These are phyloP conservation scores for Filobasidium wieringae DNA, from an alignment of 768 basidiomycete species.

Conservation along the genomic window DNA sequence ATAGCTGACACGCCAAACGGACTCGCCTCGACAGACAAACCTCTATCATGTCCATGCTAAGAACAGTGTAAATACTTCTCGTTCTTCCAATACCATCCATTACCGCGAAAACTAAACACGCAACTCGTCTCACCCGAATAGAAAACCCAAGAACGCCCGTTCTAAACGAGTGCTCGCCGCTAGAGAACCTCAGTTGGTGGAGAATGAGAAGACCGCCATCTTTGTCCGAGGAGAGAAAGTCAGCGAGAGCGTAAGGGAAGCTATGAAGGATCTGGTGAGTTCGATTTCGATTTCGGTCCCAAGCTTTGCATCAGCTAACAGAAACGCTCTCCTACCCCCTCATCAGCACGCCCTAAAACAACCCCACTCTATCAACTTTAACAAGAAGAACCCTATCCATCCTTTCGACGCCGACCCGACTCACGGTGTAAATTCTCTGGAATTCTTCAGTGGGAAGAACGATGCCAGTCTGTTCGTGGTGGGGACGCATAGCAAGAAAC, in stretches of 20 bases:
- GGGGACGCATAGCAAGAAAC: constrained; percentile 86
- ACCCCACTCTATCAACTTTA: constrained; percentile 80
- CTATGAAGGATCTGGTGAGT: constrained; percentile 80
- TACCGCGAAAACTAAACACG: neutral
- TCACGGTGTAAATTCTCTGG: constrained; percentile 47
- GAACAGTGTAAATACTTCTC: constrained; percentile 32
- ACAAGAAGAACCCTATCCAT: constrained; percentile 78
- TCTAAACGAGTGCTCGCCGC: constrained; percentile 80
- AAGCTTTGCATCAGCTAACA: neutral
- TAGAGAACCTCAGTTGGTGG: constrained; percentile 76
- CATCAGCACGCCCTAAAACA: constrained; percentile 82
- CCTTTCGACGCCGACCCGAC: constrained; percentile 69
- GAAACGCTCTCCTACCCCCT: neutral
- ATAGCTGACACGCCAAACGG: no score
- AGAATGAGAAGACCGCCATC: constrained; percentile 64
- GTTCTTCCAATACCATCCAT: neutral
- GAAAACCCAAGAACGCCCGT: constrained; percentile 91
- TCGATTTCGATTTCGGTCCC: neutral
- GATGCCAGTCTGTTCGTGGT: constrained; percentile 83
- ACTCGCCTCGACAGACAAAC: no score
- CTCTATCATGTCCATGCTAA: constrained; percentile 36
- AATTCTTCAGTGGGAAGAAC: constrained; percentile 89
- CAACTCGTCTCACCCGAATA: constrained; percentile 22
- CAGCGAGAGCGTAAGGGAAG: constrained; percentile 63
- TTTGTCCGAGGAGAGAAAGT: constrained; percentile 83